Conservation (phyloP, 2,329 filamentous ascomycete species). For the Pseudogymnoascus sp. region DNA sequence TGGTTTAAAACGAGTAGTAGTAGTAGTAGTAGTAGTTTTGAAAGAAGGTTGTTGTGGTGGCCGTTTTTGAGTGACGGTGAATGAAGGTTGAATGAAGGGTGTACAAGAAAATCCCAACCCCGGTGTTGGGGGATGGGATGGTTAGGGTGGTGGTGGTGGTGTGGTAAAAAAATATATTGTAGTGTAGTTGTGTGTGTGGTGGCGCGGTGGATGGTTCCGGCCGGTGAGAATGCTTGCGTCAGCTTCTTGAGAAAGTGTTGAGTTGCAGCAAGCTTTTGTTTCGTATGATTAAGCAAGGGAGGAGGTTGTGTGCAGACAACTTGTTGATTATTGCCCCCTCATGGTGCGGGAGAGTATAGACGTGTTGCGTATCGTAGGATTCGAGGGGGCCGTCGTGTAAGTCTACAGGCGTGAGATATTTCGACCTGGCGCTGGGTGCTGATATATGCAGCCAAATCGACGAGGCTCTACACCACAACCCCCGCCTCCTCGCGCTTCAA, state of each 20-base stretch:
- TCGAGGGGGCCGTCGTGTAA: background rate
- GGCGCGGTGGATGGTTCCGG: background rate
- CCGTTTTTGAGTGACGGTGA: background rate
- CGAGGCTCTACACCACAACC: background rate
- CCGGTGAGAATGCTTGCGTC: background rate
- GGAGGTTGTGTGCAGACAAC: too few species aligned
- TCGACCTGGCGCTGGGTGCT: background rate
- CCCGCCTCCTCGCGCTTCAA: background rate
- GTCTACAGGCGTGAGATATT: background rate
- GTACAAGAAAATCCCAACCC: background rate
- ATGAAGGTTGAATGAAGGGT: background rate
- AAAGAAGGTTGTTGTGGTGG: background rate
- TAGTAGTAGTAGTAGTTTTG: background rate
- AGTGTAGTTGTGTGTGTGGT: background rate
- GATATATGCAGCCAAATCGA: background rate
- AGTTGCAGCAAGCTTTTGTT: too few species aligned
- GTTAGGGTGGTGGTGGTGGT: background rate
- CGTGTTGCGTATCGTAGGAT: background rate
- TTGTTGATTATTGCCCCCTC: too few species aligned
- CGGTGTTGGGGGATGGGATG: background rate
- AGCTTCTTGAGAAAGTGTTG: too few species aligned
- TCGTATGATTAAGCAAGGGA: too few species aligned
- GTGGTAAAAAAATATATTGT: background rate
- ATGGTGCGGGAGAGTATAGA: background rate
- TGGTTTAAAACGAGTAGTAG: background rate